A percentile compares a stretch with the other conserved stretches of the same genome.
Conservation (phyloP, 176 grass and related monocot genomes). For the Musa itinerans region DNA sequence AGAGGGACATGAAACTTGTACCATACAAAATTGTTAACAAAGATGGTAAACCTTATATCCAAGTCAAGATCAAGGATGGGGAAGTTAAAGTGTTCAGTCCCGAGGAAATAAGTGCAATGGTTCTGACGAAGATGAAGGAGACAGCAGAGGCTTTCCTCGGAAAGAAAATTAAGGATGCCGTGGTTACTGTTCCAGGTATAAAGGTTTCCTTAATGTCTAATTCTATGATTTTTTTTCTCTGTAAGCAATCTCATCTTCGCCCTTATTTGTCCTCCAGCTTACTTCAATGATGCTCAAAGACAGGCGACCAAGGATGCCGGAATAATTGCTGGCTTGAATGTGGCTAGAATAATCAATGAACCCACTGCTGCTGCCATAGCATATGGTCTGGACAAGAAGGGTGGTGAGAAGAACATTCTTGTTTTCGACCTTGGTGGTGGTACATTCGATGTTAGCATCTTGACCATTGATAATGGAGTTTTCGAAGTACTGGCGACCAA, state of each 20-base stretch:
- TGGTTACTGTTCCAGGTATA: constrained; percentile 58
- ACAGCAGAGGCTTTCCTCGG: constrained; percentile 61
- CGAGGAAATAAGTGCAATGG: constrained; percentile 69
- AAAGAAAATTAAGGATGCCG: constrained; percentile 53
- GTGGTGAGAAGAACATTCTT: constrained; percentile 41
- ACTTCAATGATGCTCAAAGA: constrained; percentile 76
- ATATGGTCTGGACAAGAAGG: constrained; percentile 63
- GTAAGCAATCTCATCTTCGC: not conserved
- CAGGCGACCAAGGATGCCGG: constrained; percentile 75
- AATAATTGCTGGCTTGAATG: constrained; percentile 48
- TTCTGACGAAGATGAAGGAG: constrained; percentile 60
- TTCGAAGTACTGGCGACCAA: constrained; percentile 56
- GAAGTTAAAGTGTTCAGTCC: constrained; percentile 57
- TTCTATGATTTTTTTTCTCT: not conserved
- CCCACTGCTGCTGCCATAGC: constrained; percentile 62
- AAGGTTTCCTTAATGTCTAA: not conserved
- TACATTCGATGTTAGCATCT: constrained; percentile 59
- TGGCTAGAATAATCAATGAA: constrained; percentile 50
- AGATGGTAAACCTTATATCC: constrained; percentile 50
- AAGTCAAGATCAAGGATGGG: constrained; percentile 41
- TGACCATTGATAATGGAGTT: constrained; percentile 51
- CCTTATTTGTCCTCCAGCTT: constrained; percentile 27
- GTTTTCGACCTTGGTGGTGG: constrained; percentile 51
- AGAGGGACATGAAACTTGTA: constrained; percentile 60
- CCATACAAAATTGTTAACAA: constrained; percentile 53